Percentiles rank a stretch among this genome's conserved stretches.
These are phyloP conservation scores for Colletotrichum cordylinicola DNA, from an alignment of 2,329 filamentous ascomycete species.

Conservation along the genomic window DNA sequence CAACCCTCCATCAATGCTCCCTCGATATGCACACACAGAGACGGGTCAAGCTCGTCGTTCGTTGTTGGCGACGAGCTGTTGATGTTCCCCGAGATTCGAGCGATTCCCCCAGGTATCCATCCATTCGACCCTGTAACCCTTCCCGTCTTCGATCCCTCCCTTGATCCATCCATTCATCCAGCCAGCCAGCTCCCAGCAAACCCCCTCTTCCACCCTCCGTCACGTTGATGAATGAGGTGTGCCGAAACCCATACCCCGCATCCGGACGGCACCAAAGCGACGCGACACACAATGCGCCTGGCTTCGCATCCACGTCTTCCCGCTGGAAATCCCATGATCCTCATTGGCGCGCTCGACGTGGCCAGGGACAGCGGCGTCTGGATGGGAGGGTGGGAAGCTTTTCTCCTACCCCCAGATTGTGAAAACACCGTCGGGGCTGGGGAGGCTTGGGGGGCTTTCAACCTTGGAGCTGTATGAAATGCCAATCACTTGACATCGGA, in stretches of 20 bases:
- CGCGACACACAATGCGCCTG: conserved; percentile 19
- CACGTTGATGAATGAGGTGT: conserved; percentile 20
- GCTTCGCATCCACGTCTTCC: conserved; percentile 8
- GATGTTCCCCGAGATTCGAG: conserved; percentile 14
- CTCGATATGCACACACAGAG: not conserved
- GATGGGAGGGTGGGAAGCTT: conserved; percentile 21
- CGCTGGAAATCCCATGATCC: not conserved
- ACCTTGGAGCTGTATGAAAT: not conserved
- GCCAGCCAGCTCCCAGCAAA: not conserved
- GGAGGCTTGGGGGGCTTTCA: not conserved
- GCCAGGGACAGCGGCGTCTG: conserved; percentile 14
- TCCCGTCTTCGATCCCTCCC: not conserved
- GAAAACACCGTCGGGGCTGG: not conserved
- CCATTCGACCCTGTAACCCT: not conserved
- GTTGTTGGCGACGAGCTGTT: not conserved
- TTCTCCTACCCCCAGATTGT: not conserved
- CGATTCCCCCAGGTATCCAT: conserved; percentile 14
- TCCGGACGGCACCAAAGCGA: conserved; percentile 19
- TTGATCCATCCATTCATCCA: not conserved
- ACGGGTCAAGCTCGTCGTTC: not conserved
- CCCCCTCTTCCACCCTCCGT: not conserved
- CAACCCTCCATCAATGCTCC: not conserved
- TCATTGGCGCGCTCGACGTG: conserved; percentile 1
- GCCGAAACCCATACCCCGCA: conserved; percentile 19
- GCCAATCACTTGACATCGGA: not conserved